phyloP scores from a whole-genome alignment of 2,329 filamentous ascomycete genomes.

The Falciphora oryzae region DNA sequence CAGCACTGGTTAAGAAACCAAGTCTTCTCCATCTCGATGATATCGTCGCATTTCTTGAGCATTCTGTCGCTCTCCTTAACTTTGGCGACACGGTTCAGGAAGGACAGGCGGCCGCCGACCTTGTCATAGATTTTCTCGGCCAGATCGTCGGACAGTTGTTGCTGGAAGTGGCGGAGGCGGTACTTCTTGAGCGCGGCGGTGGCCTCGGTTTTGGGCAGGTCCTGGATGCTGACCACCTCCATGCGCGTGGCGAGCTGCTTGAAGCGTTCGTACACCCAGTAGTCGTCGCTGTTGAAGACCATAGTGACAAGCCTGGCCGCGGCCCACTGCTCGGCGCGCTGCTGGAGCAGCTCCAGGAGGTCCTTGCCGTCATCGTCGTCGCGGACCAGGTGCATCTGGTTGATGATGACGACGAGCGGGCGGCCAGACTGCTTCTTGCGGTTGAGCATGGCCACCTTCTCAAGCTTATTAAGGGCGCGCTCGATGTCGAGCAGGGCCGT shows the following conservation, averaged over 20 bases:
- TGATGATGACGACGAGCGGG: slow-evolving; percentile 89
- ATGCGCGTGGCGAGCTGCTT: slow-evolving; percentile 91
- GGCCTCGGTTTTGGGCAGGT: slow-evolving; percentile 74
- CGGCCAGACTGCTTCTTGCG: slow-evolving; percentile 49
- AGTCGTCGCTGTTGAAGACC: slow-evolving; percentile 95
- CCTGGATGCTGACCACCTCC: slow-evolving; percentile 83
- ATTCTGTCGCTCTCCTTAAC: slow-evolving; percentile 85
- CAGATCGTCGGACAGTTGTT: slow-evolving; percentile 47
- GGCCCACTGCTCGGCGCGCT: slow-evolving; percentile 94
- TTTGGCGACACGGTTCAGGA: slow-evolving; percentile 86
- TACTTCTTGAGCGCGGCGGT: slow-evolving; percentile 73
- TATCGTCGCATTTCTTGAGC: slow-evolving; percentile 63
- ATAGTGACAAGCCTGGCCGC: slow-evolving; percentile 84
- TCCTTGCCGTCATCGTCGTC: slow-evolving; percentile 93
- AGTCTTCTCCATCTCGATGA: slow-evolving; percentile 64
- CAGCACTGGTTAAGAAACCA: slow-evolving; percentile 74
- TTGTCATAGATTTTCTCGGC: slow-evolving; percentile 78
- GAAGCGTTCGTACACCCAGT: slow-evolving; percentile 94
- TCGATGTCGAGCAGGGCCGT: slow-evolving; percentile 93
- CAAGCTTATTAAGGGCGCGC: slow-evolving; percentile 92
- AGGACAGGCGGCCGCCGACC: slow-evolving; percentile 83
- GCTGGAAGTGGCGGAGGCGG: slow-evolving; percentile 67
- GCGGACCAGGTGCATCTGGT: slow-evolving; percentile 84
- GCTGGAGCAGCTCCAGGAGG: slow-evolving; percentile 88
- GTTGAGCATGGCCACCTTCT: slow-evolving; percentile 81